Evolutionary conservation across 2,329 filamentous ascomycete genomes (phyloP), one percentile per base, ranked within the genome.

Genomic region (Aspergillus eucalypticola): DNA sequence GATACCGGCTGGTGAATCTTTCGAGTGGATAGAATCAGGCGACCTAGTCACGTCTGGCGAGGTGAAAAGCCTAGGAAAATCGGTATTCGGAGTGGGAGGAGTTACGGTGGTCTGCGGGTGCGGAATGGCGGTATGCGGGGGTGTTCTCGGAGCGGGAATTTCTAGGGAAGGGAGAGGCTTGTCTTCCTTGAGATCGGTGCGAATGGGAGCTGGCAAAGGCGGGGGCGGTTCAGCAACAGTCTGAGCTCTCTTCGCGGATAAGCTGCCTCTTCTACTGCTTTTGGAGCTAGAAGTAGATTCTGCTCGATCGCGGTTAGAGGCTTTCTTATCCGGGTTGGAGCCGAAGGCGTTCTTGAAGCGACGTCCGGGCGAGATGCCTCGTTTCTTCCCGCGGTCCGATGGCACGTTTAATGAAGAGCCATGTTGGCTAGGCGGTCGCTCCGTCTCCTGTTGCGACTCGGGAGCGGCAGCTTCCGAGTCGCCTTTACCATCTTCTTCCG

Each of bases 321-420:
- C 81, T 70, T 82, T 86, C 69, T 84, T 87, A 48, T 82, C 79
- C 38, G 73, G 71, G 10, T 70, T 71, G 8, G 73, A 75, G 60
- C 79, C 84, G 69, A 95, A 91, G 11, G 88, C 89, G 70, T 88
- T 87, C 73, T 85, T 89, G 62, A 94, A 80, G 70, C 88, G 90
- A 69, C 87, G 85, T 54, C 84, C 86, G 10, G 90, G 89, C 8
- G 91, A 93, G 19, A 85, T 82, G 23, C 86, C 86, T 61, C 89
- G 84, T 66, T 83, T 83, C 63, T 79, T 78, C 49, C 76, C 72
- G 42, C 72, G 67, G 54, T 78, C 72, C 41, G 70, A 67, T 23
- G 76, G 72, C 15, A 75, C 66, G 50, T 70, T 71, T 51, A 76
- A 65, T 42, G 70, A 67, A 57, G 70, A 69, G 21, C 61, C 66